Conservation (phyloP, 139 green algal species). For the Gonium pectorale region DNA sequence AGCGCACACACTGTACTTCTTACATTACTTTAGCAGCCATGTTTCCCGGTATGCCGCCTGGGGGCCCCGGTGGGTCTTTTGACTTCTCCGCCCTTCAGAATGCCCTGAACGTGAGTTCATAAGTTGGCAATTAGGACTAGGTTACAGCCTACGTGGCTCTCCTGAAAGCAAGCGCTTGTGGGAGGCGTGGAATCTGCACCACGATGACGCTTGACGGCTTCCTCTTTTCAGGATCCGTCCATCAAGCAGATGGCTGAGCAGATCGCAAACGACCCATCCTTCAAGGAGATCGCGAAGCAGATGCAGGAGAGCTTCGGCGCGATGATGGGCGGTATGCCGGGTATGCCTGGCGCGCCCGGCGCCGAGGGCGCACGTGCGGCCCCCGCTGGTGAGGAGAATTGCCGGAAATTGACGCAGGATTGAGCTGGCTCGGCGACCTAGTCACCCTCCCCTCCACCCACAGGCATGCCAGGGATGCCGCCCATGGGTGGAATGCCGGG, state of each 20-base stretch:
- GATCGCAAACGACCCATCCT: constrained; percentile 79
- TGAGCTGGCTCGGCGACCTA: too few relatives aligned
- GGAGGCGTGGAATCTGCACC: not conserved
- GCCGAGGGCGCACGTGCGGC: constrained; percentile 24
- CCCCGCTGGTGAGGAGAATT: constrained; percentile 10
- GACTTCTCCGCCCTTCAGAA: constrained; percentile 75
- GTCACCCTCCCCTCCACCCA: too few relatives aligned
- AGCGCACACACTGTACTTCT: too few relatives aligned
- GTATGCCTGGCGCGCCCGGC: constrained; percentile 19
- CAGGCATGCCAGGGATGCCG: constrained; percentile 15
- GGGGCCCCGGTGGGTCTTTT: constrained; percentile 58
- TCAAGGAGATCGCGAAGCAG: constrained; percentile 75
- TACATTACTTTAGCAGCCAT: constrained; percentile 37
- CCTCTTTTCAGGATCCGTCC: constrained; percentile 67
- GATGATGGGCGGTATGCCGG: constrained; percentile 46
- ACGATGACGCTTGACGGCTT: not conserved
- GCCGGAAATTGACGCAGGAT: too few relatives aligned
- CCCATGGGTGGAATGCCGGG: not conserved
- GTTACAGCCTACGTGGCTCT: not conserved
- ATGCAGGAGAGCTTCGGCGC: constrained; percentile 73
- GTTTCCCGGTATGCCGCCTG: constrained; percentile 58
- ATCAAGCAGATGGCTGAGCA: constrained; percentile 90
- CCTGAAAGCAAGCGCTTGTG: not conserved
- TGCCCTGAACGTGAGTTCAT: constrained; percentile 76
- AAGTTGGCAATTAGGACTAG: too few relatives aligned